These are phyloP conservation scores for Sphaerulina populicola DNA, from an alignment of 2,329 filamentous ascomycete species.

Conservation along the genomic window DNA sequence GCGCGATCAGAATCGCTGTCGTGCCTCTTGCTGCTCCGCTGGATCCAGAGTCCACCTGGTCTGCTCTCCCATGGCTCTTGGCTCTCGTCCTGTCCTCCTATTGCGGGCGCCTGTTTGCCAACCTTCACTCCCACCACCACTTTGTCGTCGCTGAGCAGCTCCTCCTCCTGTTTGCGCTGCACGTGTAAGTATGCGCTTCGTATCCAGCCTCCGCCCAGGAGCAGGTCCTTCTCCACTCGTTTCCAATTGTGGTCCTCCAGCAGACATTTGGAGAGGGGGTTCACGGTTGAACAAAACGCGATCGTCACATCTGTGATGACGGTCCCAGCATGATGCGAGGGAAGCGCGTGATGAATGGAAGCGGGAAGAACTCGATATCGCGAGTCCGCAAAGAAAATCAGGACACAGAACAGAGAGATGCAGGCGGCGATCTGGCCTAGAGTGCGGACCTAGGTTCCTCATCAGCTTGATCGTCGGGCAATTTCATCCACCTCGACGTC, in stretches of 20 bases:
- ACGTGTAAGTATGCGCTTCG: conserved; percentile 73
- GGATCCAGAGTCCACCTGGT: conserved; percentile 71
- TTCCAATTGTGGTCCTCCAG: conserved; percentile 68
- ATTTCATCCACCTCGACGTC: neutral
- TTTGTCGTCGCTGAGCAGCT: conserved; percentile 63
- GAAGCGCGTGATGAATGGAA: conserved; percentile 78
- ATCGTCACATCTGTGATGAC: conserved; percentile 81
- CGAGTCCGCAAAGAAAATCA: conserved; percentile 76
- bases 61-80: conserved; percentile 68
- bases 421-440: conserved; percentile 66
- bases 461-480: neutral
- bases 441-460: conserved; percentile 50
- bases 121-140: conserved; percentile 73
- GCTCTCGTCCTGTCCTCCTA: conserved; percentile 48
- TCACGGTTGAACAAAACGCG: conserved; percentile 64
- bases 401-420: conserved; percentile 53
- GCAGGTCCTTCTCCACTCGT: conserved; percentile 81
- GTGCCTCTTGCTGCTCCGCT: conserved; percentile 61
- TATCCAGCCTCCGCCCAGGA: conserved; percentile 65
- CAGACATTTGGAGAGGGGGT: conserved; percentile 44
- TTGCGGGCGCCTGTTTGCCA: conserved; percentile 60
- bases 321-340: conserved; percentile 72
- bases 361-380: conserved; percentile 80
- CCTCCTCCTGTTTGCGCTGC: conserved; percentile 75
- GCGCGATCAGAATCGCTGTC: conserved; percentile 66